These are phyloP conservation scores for Solanum tarapatanum DNA, from an alignment of 257 asterid species.

Conservation along the genomic window DNA sequence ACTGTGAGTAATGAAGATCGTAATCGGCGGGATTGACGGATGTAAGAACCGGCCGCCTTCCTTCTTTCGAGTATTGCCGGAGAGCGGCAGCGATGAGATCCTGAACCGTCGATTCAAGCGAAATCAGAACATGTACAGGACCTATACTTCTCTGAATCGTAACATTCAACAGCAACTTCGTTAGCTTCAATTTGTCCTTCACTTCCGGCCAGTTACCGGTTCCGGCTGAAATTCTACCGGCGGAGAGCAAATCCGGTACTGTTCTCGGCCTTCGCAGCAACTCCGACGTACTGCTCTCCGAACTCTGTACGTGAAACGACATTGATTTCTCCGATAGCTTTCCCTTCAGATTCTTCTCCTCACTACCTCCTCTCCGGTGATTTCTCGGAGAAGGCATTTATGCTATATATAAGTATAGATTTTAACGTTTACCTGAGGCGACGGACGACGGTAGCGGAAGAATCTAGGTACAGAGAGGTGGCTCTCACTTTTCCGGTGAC, in stretches of 20 bases:
- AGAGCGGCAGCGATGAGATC: conserved; percentile 61
- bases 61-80: conserved; percentile 61
- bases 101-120: conserved; percentile 64
- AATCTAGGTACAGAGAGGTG: conserved; percentile 18
- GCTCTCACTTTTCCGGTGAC: conserved; percentile 31
- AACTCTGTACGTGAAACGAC: conserved; percentile 41
- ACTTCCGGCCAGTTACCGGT: neutral
- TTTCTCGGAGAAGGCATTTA: conserved; percentile 63
- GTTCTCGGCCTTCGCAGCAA: conserved; percentile 55
- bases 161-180: conserved; percentile 67
- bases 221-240: neutral
- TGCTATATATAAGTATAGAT: neutral
- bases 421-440: conserved; percentile 21
- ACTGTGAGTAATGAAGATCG: conserved; percentile 88
- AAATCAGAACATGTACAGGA: conserved; percentile 56
- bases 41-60: conserved; percentile 37
- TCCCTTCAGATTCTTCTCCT: conserved; percentile 49
- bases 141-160: conserved; percentile 78
- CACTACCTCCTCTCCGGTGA: conserved; percentile 35
- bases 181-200: conserved; percentile 26
- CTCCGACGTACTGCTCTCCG: neutral
- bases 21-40: conserved; percentile 27
- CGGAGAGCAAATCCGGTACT: conserved; percentile 48
- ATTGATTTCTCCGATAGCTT: conserved; percentile 42
- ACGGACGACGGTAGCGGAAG: conserved; percentile 40